phyloP scores from a whole-genome alignment of 257 asterid genomes.

The Salvia miltiorrhiza region DNA sequence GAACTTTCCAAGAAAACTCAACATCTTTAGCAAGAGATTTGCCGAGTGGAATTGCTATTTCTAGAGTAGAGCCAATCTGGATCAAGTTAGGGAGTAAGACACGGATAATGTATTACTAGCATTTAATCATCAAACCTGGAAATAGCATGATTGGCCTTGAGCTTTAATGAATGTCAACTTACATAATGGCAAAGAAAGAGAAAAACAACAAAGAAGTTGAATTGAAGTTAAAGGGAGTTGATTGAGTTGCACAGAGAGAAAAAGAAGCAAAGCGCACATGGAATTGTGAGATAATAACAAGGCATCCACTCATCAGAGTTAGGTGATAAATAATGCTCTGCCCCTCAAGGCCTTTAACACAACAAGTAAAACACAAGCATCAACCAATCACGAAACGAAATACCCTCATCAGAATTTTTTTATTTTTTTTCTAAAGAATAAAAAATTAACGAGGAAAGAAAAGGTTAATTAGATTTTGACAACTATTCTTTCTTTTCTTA shows the following conservation, averaged over 20 bases:
- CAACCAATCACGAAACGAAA: not conserved
- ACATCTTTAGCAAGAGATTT: not conserved
- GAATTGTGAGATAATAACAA: slow-evolving; percentile 26
- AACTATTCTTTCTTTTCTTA: not conserved
- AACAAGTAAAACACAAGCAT: slow-evolving; percentile 29
- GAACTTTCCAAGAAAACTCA: not conserved
- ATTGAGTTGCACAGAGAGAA: not conserved
- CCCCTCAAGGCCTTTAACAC: not conserved
- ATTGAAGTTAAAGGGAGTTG: slow-evolving; percentile 29
- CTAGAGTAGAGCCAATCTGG: not conserved
- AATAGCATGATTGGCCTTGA: not conserved
- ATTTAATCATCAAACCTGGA: not conserved
- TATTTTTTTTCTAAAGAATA: too few species aligned
- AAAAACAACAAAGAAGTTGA: not conserved
- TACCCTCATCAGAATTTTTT: not conserved
- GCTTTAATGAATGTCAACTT: not conserved
- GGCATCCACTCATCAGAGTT: slow-evolving; percentile 43
- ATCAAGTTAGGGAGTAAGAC: not conserved
- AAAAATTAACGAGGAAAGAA: too few species aligned
- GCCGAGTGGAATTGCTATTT: not conserved
- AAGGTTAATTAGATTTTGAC: not conserved
- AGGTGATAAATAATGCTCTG: slow-evolving; percentile 25
- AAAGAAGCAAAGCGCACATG: slow-evolving; percentile 31
- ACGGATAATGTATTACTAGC: too few species aligned
- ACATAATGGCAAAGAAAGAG: too few species aligned